These are phyloP conservation scores for Fusarium sp. DNA, from an alignment of 2,329 filamentous ascomycete species.

Conservation along the genomic window DNA sequence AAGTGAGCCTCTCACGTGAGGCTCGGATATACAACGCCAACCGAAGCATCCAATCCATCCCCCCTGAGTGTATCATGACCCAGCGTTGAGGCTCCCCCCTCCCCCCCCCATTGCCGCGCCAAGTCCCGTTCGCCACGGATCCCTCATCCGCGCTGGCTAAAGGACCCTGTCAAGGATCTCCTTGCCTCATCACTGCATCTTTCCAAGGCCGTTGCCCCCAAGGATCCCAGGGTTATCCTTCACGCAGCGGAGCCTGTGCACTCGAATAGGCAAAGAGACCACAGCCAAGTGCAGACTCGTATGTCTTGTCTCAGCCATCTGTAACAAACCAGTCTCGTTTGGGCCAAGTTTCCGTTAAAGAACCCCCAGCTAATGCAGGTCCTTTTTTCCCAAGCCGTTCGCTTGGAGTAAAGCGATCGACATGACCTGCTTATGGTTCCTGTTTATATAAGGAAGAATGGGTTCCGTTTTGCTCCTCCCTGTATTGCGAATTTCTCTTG, in stretches of 20 bases:
- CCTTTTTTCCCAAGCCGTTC: background rate
- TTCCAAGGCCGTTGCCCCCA: background rate
- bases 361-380: conserved; percentile 18
- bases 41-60: background rate
- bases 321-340: background rate
- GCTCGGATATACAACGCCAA: background rate
- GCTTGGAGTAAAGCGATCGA: conserved; percentile 16
- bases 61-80: background rate
- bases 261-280: conserved; percentile 5
- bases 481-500: background rate
- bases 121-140: conserved; percentile 6
- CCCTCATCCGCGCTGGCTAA: background rate
- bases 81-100: background rate
- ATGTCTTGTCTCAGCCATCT: background rate
- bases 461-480: background rate
- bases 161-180: background rate
- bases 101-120: background rate
- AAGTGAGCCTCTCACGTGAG: background rate
- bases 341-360: background rate
- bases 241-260: background rate
- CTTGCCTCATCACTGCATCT: background rate
- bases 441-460: conserved; percentile 28
- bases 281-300: background rate
- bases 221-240: background rate
- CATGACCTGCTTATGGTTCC: background rate